Conservation (phyloP, 345 rosid species). For the Anastatica hierochuntica region DNA sequence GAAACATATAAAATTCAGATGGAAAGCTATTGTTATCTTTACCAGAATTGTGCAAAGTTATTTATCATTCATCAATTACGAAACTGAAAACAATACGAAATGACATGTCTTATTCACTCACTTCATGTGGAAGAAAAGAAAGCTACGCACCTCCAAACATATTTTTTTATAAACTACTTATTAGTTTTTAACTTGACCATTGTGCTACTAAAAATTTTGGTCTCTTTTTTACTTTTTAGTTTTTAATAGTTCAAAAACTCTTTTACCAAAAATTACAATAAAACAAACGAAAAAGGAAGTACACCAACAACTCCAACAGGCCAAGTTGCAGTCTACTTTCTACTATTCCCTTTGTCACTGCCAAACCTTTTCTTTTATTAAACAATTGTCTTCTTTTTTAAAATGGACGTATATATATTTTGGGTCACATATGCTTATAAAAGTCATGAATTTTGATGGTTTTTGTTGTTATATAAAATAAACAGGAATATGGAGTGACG, state of each 20-base stretch:
- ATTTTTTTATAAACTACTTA: background rate
- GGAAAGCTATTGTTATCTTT: slow-evolving; percentile 1
- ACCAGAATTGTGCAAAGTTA: slow-evolving; percentile 9
- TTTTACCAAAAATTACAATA: slow-evolving; percentile 7
- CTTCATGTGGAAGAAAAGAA: slow-evolving; percentile 3
- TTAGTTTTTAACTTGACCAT: background rate
- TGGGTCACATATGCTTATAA: background rate
- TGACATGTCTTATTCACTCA: slow-evolving; percentile 22
- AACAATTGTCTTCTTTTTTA: background rate
- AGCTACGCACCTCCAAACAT: slow-evolving; percentile 11
- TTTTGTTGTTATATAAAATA: background rate
- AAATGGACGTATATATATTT: no score
- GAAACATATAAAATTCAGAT: background rate
- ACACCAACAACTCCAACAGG: slow-evolving; percentile 20
- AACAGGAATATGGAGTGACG: slow-evolving; percentile 68
- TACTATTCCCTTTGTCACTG: slow-evolving; percentile 15
- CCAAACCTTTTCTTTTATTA: background rate
- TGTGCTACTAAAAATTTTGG: background rate
- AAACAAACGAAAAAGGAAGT: slow-evolving; percentile 18
- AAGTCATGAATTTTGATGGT: background rate
- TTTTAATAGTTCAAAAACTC: background rate
- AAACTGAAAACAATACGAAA: slow-evolving; percentile 11
- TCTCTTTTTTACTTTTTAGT: background rate
- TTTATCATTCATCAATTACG: background rate
- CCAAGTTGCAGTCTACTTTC: slow-evolving; percentile 17